Evolutionary conservation across 75 land plant species (phyloP).

Genomic region (Gnetum montanum): DNA sequence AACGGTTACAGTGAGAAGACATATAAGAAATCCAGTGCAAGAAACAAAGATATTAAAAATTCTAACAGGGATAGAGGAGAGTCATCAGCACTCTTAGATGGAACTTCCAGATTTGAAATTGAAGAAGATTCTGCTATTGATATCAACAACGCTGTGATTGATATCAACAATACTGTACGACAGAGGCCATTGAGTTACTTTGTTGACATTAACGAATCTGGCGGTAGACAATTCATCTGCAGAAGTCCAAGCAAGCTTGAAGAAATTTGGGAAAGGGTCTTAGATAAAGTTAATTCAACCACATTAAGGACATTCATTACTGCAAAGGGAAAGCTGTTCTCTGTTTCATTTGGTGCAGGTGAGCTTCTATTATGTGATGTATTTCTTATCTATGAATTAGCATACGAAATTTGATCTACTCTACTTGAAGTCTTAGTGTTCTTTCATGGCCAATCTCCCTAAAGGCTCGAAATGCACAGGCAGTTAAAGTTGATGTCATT

Average conservation of each 20-base stretch:
- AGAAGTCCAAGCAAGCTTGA: slow-evolving; percentile 25
- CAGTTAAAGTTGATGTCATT: no score
- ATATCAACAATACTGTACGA: background rate
- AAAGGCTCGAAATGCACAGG: no score
- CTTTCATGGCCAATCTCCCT: no score
- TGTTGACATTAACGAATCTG: slow-evolving; percentile 8
- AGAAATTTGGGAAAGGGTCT: slow-evolving; percentile 64
- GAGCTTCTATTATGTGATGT: slow-evolving; percentile 6
- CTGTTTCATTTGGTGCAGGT: slow-evolving; percentile 54
- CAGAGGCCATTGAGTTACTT: background rate
- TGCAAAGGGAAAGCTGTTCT: slow-evolving; percentile 55
- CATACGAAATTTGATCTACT: no score
- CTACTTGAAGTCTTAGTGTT: no score
- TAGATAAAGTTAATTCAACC: slow-evolving; percentile 31
- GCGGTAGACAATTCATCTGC: slow-evolving; percentile 7
- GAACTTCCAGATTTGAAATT: background rate
- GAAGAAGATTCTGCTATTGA: background rate
- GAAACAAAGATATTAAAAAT: no score
- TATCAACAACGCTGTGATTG: slow-evolving; percentile 1
- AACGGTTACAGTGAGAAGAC: slow-evolving; percentile 1
- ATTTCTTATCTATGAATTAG: no score
- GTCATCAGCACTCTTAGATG: background rate
- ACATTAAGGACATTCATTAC: slow-evolving; percentile 46
- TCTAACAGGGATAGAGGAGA: background rate
- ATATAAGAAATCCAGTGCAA: background rate